Evolutionary conservation across 2,329 filamentous ascomycete genomes (phyloP), one percentile per base, ranked within the genome.

Genomic region (Cordyceps pruinosa): DNA sequence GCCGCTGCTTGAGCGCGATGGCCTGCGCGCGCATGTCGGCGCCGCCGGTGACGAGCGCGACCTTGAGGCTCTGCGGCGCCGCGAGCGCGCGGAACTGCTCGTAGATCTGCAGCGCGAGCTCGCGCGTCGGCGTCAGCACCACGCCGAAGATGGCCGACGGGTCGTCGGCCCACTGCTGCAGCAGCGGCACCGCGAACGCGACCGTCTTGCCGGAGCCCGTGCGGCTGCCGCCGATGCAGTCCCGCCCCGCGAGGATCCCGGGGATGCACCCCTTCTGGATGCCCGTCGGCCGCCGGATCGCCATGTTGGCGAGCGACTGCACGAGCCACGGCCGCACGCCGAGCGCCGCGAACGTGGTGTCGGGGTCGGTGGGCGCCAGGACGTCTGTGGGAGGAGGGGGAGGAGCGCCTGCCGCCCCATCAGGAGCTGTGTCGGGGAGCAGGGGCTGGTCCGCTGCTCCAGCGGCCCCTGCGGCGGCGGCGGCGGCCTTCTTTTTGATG

Each of bases 171-270:
- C 92, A 97, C 71, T 87, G 88, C 70, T 97, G 93, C 61, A 99
- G 76, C 59, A 99, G 96, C 0, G 94, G 94, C 10, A 92, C 90
- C 1, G 93, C 89, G 72, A 99, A 99, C 1, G 94, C 92, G 44
- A 97, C 86, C 4, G 94, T 99, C 76, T 99, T 99, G 73, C 94
- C 94, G 13, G 93, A 97, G 77, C 94, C 94, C 0, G 94, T 99
- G 61, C 91, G 82, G 68, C 90, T 96, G 37, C 92, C 92, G 68
- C 94, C 94, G 65, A 99, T 97, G 69, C 91, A 97, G 73, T 99
- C 92, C 65, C 89, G 82, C 6, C 94, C 94, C 64, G 90, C 87
- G 34, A 99, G 72, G 59, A 97, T 97, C 69, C 94, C 88, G 1
- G 93, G 92, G 66, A 99, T 97, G 69, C 90, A 96, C 53, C 85